phyloP scores from a whole-genome alignment of 352 stramenopile species.

The Pythium pyrilobum region DNA sequence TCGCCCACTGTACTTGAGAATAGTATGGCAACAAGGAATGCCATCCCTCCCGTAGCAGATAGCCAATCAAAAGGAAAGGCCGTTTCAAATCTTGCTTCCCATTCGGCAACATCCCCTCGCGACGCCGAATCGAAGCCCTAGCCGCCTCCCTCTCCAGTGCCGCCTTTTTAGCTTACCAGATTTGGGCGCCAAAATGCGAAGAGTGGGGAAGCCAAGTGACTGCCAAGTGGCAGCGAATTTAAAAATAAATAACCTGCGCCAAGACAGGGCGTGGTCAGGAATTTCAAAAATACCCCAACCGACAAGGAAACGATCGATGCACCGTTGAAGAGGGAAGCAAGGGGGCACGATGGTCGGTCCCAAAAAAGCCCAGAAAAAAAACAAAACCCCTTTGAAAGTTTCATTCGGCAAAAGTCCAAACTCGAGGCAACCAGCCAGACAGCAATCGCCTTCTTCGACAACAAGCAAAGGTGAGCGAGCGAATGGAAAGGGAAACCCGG shows the following conservation, averaged over 20 bases:
- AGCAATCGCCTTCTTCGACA: slow-evolving; percentile 47
- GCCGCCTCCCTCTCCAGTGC: slow-evolving; percentile 6
- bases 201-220: not conserved
- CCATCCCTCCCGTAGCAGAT: slow-evolving; percentile 4
- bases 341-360: slow-evolving; percentile 1
- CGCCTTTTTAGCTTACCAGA: slow-evolving; percentile 20
- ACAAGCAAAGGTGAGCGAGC: slow-evolving; percentile 51
- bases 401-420: slow-evolving; percentile 87
- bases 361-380: slow-evolving; percentile 25
- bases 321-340: slow-evolving; percentile 6
- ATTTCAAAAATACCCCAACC: slow-evolving; percentile 28
- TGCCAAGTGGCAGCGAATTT: not conserved
- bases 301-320: slow-evolving; percentile 16
- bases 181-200: slow-evolving; percentile 4
- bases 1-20: not conserved
- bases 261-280: not conserved
- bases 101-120: slow-evolving; percentile 18
- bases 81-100: slow-evolving; percentile 24
- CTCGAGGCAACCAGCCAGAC: slow-evolving; percentile 68
- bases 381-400: slow-evolving; percentile 42
- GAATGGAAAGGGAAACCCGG: slow-evolving; percentile 6
- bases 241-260: slow-evolving; percentile 19
- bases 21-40: slow-evolving; percentile 5
- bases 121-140: slow-evolving; percentile 16
- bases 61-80: slow-evolving; percentile 14